A percentile compares a stretch with the other conserved stretches of the same genome.
Evolutionary conservation across 495 filamentous ascomycete species (phyloP).

Genomic region (Darksidea phi): DNA sequence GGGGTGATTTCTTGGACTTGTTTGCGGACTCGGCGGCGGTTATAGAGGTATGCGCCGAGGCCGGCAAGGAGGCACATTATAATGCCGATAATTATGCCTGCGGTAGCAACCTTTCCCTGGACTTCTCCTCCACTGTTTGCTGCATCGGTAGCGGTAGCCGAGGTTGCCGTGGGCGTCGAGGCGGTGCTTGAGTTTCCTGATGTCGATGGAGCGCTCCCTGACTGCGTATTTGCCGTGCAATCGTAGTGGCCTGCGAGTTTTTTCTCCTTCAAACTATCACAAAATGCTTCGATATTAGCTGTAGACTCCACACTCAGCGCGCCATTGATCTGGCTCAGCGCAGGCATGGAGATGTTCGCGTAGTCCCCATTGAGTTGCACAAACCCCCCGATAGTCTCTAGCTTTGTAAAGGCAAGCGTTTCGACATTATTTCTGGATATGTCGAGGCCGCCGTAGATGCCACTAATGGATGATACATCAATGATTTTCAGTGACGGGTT

Average conservation of each 20-base stretch:
- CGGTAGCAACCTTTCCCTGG: neutral
- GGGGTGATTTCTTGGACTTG: slow-evolving; percentile 19
- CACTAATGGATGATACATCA: neutral
- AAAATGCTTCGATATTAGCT: slow-evolving; percentile 10
- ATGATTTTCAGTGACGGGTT: slow-evolving; percentile 8
- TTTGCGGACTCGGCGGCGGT: slow-evolving; percentile 7
- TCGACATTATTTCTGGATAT: slow-evolving; percentile 3
- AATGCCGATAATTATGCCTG: slow-evolving; percentile 1
- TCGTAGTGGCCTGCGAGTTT: slow-evolving; percentile 14
- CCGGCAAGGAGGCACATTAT: neutral
- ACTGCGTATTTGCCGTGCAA: slow-evolving; percentile 10
- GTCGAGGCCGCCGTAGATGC: slow-evolving; percentile 18
- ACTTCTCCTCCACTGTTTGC: neutral
- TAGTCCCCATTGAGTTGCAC: slow-evolving; percentile 21
- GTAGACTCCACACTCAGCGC: slow-evolving; percentile 22
- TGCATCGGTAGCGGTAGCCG: neutral
- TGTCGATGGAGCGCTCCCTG: neutral
- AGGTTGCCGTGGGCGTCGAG: neutral
- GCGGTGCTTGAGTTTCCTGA: neutral
- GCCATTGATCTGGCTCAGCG: slow-evolving; percentile 13
- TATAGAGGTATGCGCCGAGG: neutral
- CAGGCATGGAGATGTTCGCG: slow-evolving; percentile 26
- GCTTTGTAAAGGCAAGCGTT: neutral
- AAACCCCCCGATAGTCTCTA: slow-evolving; percentile 18
- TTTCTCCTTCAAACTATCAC: slow-evolving; percentile 6